Percentiles rank a stretch among this genome's conserved stretches.
Evolutionary conservation across 768 basidiomycete species (phyloP).

Genomic region (Leccinum disarticulatum): DNA sequence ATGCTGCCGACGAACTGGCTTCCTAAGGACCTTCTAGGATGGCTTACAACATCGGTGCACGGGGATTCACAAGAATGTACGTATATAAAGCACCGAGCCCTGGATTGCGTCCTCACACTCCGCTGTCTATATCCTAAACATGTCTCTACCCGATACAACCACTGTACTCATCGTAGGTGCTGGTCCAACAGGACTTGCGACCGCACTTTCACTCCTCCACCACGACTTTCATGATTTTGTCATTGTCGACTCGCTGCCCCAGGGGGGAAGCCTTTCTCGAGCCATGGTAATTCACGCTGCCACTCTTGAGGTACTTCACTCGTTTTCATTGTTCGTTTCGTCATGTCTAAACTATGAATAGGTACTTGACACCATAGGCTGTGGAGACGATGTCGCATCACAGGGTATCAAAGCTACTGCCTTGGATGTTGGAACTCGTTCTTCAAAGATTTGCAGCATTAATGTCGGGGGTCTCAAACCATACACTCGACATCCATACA

Average conservation of each 20-base stretch:
- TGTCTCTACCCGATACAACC: conserved; percentile 35
- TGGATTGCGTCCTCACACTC: background rate
- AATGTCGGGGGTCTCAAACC: conserved; percentile 36
- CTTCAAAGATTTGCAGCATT: conserved; percentile 25
- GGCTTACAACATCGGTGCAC: background rate
- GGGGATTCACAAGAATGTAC: background rate
- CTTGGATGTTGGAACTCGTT: conserved; percentile 33
- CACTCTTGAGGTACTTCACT: conserved; percentile 46
- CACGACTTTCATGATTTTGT: conserved; percentile 42
- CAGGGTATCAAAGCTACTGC: conserved; percentile 35
- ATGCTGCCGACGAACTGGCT: background rate
- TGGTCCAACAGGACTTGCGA: conserved; percentile 48
- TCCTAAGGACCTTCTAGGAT: background rate
- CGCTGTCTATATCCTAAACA: background rate
- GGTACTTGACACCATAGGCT: conserved; percentile 47
- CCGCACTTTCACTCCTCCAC: conserved; percentile 44
- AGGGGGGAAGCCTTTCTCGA: conserved; percentile 41
- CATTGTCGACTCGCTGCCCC: conserved; percentile 40
- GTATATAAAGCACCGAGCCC: background rate
- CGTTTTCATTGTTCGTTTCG: background rate
- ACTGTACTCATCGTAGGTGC: conserved; percentile 51
- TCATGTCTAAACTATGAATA: conserved; percentile 36
- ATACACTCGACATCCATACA: conserved; percentile 46
- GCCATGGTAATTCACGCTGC: conserved; percentile 50
- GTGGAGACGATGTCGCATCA: conserved; percentile 38